Conservation (phyloP, 148 eudicot genomes). For the Oxyria digyna region DNA sequence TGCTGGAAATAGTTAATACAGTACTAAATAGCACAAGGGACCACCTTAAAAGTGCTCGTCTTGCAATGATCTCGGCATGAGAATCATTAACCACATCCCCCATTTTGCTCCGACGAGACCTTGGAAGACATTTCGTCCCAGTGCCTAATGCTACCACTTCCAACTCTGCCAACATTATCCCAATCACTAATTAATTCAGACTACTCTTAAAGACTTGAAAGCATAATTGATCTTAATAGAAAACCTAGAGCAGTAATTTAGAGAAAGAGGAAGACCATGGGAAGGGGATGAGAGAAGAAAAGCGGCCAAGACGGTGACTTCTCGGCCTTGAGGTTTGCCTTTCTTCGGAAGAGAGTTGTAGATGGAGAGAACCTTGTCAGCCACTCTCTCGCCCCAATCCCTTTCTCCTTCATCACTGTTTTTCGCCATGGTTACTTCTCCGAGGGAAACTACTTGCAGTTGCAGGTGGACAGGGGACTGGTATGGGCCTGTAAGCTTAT, state of each 20-base stretch:
- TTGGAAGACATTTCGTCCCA: conserved; percentile 82
- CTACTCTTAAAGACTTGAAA: no score
- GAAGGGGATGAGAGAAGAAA: conserved; percentile 71
- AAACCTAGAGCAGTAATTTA: neutral
- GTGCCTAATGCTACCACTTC: conserved; percentile 82
- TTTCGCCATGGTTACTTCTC: neutral
- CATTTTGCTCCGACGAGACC: conserved; percentile 41
- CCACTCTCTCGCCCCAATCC: conserved; percentile 58
- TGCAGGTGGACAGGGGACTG: neutral
- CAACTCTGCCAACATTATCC: conserved; percentile 32
- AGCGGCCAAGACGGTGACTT: conserved; percentile 73
- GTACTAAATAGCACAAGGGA: neutral
- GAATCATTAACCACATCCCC: conserved; percentile 94
- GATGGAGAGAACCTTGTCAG: conserved; percentile 33
- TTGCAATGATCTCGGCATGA: conserved; percentile 78
- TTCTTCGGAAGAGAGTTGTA: conserved; percentile 77
- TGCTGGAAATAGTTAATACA: neutral
- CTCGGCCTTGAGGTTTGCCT: conserved; percentile 87
- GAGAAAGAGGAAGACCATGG: conserved; percentile 29
- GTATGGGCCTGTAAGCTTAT: no score
- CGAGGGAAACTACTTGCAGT: neutral
- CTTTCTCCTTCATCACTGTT: conserved; percentile 1
- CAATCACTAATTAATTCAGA: conserved; percentile 3
- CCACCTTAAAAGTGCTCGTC: conserved; percentile 72
- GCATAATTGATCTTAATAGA: no score